A percentile compares a stretch with the other conserved stretches of the same genome.
Conservation (phyloP, 179 eudicot species). For the Patellifolia procumbens region DNA sequence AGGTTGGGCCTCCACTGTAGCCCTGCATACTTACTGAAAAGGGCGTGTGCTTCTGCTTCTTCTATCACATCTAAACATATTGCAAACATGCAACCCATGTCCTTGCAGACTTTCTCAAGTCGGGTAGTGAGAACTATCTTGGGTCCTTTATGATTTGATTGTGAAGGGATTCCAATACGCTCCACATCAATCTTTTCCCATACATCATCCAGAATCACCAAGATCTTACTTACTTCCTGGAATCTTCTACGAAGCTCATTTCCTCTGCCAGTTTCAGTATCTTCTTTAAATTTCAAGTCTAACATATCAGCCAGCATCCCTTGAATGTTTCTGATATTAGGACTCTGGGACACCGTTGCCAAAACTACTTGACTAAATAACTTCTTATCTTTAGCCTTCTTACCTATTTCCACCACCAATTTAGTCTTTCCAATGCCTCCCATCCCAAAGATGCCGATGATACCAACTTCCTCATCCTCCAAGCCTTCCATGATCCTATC, state of each 20-base stretch:
- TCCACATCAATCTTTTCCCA: conserved; percentile 1
- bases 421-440: conserved; percentile 28
- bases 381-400: conserved; percentile 10
- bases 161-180: neutral
- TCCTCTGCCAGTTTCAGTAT: neutral
- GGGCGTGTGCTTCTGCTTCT: neutral
- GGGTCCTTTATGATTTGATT: neutral
- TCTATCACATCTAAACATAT: neutral
- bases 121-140: conserved; percentile 14
- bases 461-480: neutral
- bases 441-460: conserved; percentile 19
- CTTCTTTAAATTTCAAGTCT: neutral
- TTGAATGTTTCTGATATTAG: conserved; percentile 14
- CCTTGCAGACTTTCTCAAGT: neutral
- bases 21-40: conserved; percentile 3
- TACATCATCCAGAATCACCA: conserved; percentile 14
- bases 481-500: conserved; percentile 5
- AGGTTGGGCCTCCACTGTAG: neutral
- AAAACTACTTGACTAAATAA: conserved; percentile 17
- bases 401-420: conserved; percentile 14
- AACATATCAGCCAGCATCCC: conserved; percentile 15
- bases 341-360: conserved; percentile 9
- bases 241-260: neutral
- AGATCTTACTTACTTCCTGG: neutral
- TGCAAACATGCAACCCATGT: neutral